Percentiles rank a stretch among this genome's conserved stretches.
Evolutionary conservation across 352 stramenopile species (phyloP).

Genomic region (Pythium apleroticum): DNA sequence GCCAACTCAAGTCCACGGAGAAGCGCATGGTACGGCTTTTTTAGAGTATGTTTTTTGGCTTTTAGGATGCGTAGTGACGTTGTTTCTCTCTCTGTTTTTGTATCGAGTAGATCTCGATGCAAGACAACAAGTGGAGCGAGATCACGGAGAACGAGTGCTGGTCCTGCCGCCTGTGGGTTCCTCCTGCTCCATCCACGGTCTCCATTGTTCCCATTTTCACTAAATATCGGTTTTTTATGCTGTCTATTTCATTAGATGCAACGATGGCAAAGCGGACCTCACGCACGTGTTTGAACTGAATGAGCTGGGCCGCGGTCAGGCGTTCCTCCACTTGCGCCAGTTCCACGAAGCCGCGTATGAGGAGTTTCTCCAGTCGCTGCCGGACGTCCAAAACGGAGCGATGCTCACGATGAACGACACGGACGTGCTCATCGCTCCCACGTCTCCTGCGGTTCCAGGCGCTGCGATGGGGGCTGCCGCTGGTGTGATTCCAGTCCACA

Average conservation of each 20-base stretch:
- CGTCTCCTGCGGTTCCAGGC: neutral
- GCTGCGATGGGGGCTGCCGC: neutral
- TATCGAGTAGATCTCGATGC: conserved; percentile 65
- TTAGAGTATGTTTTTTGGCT: neutral
- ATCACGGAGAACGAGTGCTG: conserved; percentile 75
- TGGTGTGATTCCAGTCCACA: neutral
- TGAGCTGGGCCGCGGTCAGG: conserved; percentile 56
- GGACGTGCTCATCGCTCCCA: neutral
- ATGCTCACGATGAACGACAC: conserved; percentile 8
- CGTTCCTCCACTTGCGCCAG: conserved; percentile 62
- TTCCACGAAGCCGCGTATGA: conserved; percentile 58
- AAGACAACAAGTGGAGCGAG: conserved; percentile 85
- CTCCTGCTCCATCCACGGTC: neutral
- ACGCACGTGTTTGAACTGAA: conserved; percentile 66
- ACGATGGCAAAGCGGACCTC: conserved; percentile 50
- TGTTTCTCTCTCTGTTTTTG: neutral
- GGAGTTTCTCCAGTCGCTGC: conserved; percentile 47
- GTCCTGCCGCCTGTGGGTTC: conserved; percentile 57
- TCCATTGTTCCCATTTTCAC: neutral
- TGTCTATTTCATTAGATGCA: conserved; percentile 45
- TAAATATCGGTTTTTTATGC: neutral
- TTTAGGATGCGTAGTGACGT: neutral
- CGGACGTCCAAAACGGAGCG: conserved; percentile 27
- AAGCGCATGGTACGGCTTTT: conserved; percentile 60
- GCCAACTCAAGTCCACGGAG: conserved; percentile 82